Evolutionary conservation across 83 land plant species (phyloP).

Genomic region (Diphasiastrum complanatum): DNA sequence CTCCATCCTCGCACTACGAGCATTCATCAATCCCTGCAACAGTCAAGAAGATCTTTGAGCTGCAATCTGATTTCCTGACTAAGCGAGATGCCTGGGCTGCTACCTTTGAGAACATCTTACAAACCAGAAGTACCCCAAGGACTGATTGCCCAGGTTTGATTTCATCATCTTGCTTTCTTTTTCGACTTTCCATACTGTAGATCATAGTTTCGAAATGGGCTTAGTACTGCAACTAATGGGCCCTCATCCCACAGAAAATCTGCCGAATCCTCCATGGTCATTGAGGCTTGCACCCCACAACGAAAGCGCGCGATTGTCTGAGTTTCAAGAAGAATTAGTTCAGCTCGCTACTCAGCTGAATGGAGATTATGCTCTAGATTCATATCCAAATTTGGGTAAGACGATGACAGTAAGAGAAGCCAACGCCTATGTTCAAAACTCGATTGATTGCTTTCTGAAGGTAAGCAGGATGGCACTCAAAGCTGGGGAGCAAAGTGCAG

Average conservation of each 20-base stretch:
- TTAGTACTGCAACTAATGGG: no score
- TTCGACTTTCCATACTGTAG: no score
- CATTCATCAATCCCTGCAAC: slow-evolving; percentile 90
- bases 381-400: slow-evolving; percentile 28
- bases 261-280: no score
- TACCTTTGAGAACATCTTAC: slow-evolving; percentile 58
- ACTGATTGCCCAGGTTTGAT: slow-evolving; percentile 71
- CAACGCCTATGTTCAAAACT: no score
- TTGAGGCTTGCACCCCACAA: slow-evolving; percentile 32
- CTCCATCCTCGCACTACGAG: slow-evolving; percentile 66
- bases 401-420: slow-evolving; percentile 63
- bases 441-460: no score
- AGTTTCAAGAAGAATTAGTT: slow-evolving; percentile 55
- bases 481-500: no score
- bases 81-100: slow-evolving; percentile 88
- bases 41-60: slow-evolving; percentile 70
- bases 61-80: slow-evolving; percentile 53
- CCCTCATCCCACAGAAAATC: no score
- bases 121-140: slow-evolving; percentile 39
- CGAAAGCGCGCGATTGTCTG: slow-evolving; percentile 34
- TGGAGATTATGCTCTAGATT: slow-evolving; percentile 37
- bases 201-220: no score
- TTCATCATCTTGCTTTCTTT: neutral
- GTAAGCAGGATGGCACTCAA: no score
- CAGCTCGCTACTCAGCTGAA: slow-evolving; percentile 46